Evolutionary conservation across 169 alveolate genomes (phyloP).

Genomic region (Miamiensis avidus): DNA sequence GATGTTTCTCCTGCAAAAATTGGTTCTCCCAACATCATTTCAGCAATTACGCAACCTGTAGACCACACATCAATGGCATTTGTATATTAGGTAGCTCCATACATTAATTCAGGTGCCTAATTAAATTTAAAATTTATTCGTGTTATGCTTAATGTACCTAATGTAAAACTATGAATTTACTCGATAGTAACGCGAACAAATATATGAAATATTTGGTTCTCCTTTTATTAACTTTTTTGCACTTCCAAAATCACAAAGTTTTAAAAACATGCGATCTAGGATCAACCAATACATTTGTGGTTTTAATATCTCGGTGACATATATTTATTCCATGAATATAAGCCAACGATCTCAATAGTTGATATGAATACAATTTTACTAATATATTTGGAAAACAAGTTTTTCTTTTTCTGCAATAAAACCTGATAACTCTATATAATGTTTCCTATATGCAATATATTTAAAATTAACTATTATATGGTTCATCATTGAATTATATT

Average conservation of each 20-base stretch:
- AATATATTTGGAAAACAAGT: constrained; percentile 46
- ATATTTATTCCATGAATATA: constrained; percentile 59
- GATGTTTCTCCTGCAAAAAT: constrained; percentile 38
- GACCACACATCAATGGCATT: constrained; percentile 37
- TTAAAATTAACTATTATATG: constrained; percentile 39
- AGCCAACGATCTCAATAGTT: constrained; percentile 63
- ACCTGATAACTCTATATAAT: constrained; percentile 40
- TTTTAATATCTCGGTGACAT: constrained; percentile 98
- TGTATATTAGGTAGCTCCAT: constrained; percentile 27
- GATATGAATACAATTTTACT: constrained; percentile 61
- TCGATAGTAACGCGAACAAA: constrained; percentile 36
- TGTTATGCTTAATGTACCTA: background rate
- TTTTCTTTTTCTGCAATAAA: constrained; percentile 41
- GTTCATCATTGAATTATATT: constrained; percentile 15
- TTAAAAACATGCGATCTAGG: constrained; percentile 47
- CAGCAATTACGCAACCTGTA: constrained; percentile 44
- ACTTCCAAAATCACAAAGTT: constrained; percentile 76
- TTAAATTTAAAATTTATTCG: constrained; percentile 12
- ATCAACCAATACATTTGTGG: constrained; percentile 94
- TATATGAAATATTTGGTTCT: constrained; percentile 52
- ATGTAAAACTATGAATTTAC: background rate
- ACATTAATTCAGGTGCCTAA: constrained; percentile 52
- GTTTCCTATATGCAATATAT: constrained; percentile 32
- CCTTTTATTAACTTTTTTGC: constrained; percentile 59
- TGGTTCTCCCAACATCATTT: constrained; percentile 43